A percentile compares a stretch with the other conserved stretches of the same genome.
Evolutionary conservation across 495 filamentous ascomycete genomes (phyloP).

Genomic region (Penicillium ucsense): DNA sequence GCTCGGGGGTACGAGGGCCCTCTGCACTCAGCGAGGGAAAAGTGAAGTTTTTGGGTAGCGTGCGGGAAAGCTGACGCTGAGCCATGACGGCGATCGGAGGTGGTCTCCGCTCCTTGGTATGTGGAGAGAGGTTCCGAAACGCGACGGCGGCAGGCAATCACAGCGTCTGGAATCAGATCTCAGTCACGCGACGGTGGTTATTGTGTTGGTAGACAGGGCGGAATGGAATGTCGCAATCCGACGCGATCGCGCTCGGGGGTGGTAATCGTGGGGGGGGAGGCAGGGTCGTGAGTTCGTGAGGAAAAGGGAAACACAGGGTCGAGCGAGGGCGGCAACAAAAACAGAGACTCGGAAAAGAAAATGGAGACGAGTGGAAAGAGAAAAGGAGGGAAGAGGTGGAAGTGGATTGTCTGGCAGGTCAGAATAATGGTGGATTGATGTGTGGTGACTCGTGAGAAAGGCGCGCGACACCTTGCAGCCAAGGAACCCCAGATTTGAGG

Average conservation of each 20-base stretch:
- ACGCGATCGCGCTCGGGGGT: neutral
- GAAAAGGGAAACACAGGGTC: slow-evolving; percentile 22
- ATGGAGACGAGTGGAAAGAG: neutral
- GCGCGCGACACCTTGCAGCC: too few relatives aligned
- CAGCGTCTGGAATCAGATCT: too few relatives aligned
- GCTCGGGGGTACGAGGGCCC: slow-evolving; percentile 52
- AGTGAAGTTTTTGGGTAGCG: slow-evolving; percentile 55
- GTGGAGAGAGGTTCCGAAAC: slow-evolving; percentile 7
- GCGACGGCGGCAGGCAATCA: neutral
- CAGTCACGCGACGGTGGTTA: slow-evolving; percentile 1
- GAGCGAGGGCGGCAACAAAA: slow-evolving; percentile 15
- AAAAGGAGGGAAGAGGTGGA: slow-evolving; percentile 3
- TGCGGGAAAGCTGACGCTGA: slow-evolving; percentile 47
- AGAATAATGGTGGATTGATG: too few relatives aligned
- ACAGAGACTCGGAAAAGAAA: too few relatives aligned
- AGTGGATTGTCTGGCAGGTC: too few relatives aligned
- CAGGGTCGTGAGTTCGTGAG: slow-evolving; percentile 32
- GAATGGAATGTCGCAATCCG: neutral
- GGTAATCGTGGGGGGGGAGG: neutral
- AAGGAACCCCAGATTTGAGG: too few relatives aligned
- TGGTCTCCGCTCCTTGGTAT: slow-evolving; percentile 2
- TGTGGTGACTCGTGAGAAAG: too few relatives aligned
- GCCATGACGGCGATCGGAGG: slow-evolving; percentile 29
- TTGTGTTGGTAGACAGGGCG: neutral
- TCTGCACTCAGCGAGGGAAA: slow-evolving; percentile 46